Evolutionary conservation across 305 asterid species (phyloP).

Genomic region (Fraxinus greggii): DNA sequence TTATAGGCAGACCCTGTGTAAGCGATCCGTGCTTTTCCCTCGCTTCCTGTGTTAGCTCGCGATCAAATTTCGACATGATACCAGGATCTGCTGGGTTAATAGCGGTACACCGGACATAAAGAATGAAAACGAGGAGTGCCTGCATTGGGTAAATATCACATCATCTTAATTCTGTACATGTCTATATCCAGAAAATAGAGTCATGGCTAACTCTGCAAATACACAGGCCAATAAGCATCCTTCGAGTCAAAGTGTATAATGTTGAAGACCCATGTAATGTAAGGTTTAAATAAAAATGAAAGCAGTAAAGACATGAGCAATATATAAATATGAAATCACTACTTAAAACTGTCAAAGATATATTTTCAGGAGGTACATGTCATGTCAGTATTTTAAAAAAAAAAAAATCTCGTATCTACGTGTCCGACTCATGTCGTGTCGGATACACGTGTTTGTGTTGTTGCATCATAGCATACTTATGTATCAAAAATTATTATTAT

Average conservation of each 20-base stretch:
- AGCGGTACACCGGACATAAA: slow-evolving; percentile 90
- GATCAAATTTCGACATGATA: slow-evolving; percentile 73
- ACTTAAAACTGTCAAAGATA: slow-evolving; percentile 3
- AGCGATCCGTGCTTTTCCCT: slow-evolving; percentile 46
- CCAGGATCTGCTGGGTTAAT: slow-evolving; percentile 99
- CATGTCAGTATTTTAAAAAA: background rate
- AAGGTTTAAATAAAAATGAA: background rate
- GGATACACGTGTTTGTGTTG: background rate
- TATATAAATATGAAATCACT: slow-evolving; percentile 13
- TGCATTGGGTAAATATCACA: slow-evolving; percentile 36
- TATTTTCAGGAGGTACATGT: background rate
- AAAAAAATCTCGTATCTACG: background rate
- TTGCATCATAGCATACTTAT: background rate
- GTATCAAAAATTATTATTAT: background rate
- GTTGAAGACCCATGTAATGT: slow-evolving; percentile 5
- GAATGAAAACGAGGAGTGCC: slow-evolving; percentile 87
- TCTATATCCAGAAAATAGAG: slow-evolving; percentile 8
- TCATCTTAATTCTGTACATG: background rate
- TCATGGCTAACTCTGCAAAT: background rate
- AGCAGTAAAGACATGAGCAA: slow-evolving; percentile 10
- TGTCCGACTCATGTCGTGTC: background rate
- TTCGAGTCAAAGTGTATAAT: background rate
- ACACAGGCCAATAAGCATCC: background rate
- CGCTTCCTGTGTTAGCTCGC: slow-evolving; percentile 42
- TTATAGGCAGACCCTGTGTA: slow-evolving; percentile 40